Base-by-base conservation (phyloP, 2,329 filamentous ascomycete species). In the Graphilbum fragrans region DNA sequence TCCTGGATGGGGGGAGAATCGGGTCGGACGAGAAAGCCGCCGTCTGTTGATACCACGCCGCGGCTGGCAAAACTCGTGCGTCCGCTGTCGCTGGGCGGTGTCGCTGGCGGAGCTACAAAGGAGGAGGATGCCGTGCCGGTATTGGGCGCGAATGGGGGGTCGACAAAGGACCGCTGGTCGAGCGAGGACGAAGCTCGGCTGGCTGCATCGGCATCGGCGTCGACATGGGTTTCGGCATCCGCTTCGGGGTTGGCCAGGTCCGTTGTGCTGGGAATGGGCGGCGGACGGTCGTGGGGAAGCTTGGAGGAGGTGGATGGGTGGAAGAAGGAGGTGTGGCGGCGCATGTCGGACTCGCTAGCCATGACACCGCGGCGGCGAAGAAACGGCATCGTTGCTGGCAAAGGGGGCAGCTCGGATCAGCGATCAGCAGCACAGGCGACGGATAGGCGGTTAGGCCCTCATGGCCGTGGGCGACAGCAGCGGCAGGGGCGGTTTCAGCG, bases 281-380 rank as follows among this genome's bases (percentile, higher is more conserved):
- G 29, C 9, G 29, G 7, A 27, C 12, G 23, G 7, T 27, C 23
- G 10, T 12, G 29, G 6, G 50, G 45, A 42, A 47, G 50, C 35
- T 53, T 51, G 33, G 48, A 46, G 25, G 50, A 43, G 14, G 29
- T 16, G 37, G 56, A 47, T 35, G 59, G 53, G 43, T 60, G 50
- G 37, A 63, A 45, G 19, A 49, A 40, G 37, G 47, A 42, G 45
- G 63, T 66, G 51, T 71, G 70, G 41, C 69, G 69, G 55, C 70
- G 69, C 62, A 72, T 73, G 49, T 77, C 71, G 47, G 64, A 66
- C 55, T 77, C 72, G 65, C 69, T 74, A 61, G 66, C 70, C 65
- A 67, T 63, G 53, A 69, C 72, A 62, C 70, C 72, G 57, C 71
- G 72, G 58, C 72, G 72, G 62, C 73, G 73, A 61, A 77, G 63